Conservation (phyloP, 345 rosid species). For the Euphorbia pulcherrima region DNA sequence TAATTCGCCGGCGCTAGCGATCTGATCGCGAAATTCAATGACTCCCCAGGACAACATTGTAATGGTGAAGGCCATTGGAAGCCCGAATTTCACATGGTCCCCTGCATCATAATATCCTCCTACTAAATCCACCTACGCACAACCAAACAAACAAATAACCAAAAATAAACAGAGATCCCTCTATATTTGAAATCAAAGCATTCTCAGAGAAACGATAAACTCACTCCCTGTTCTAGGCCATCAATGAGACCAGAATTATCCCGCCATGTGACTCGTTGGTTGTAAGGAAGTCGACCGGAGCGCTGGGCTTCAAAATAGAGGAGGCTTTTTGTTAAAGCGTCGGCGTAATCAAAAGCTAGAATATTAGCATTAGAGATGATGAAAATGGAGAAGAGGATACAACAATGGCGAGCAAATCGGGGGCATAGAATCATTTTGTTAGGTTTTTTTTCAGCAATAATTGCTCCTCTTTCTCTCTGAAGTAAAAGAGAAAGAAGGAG, state of each 20-base stretch:
- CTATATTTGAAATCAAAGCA: neutral
- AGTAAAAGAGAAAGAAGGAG: neutral
- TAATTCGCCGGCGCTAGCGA: conserved; percentile 24
- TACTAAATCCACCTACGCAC: conserved; percentile 27
- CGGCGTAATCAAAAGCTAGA: conserved; percentile 20
- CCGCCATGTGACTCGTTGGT: conserved; percentile 32
- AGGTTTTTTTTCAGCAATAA: conserved; percentile 13
- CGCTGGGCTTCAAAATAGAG: conserved; percentile 37
- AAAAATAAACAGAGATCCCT: neutral
- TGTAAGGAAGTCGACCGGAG: conserved; percentile 32
- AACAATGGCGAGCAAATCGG: conserved; percentile 5
- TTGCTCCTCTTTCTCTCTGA: conserved; percentile 6
- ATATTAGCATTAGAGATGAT: conserved; percentile 1
- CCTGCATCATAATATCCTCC: conserved; percentile 38
- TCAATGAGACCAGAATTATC: conserved; percentile 34
- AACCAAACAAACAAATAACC: neutral
- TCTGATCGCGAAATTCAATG: conserved; percentile 24
- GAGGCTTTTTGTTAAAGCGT: conserved; percentile 29
- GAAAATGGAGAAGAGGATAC: conserved; percentile 18
- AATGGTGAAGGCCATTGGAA: conserved; percentile 30
- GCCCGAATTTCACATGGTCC: conserved; percentile 33
- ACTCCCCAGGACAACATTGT: conserved; percentile 34
- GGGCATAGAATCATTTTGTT: neutral
- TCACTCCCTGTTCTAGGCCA: conserved; percentile 32
- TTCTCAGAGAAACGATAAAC: neutral